Percentiles rank a stretch among this genome's conserved stretches.
Evolutionary conservation across 148 eudicot species (phyloP).

Genomic region (Selenicereus undatus): DNA sequence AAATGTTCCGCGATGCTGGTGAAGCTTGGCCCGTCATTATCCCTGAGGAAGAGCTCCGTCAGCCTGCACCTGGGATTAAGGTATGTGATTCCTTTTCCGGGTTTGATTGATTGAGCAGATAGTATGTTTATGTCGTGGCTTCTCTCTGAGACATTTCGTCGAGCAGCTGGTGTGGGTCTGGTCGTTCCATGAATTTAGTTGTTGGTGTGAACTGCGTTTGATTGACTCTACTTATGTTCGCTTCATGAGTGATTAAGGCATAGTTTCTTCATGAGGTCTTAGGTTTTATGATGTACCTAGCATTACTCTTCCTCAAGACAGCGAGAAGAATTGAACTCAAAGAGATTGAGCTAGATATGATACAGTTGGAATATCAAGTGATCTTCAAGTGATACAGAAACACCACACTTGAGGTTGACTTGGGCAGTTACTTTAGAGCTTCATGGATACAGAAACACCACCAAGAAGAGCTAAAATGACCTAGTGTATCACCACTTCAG

Average conservation of each 20-base stretch:
- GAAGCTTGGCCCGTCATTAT: conserved; percentile 86
- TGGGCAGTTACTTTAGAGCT: no score
- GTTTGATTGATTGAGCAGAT: neutral
- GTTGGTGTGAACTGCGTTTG: neutral
- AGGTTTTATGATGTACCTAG: neutral
- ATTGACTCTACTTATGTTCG: neutral
- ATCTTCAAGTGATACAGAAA: no score
- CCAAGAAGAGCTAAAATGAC: no score
- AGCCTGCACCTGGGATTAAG: conserved; percentile 66
- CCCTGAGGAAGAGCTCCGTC: conserved; percentile 56
- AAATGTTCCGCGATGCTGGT: conserved; percentile 92
- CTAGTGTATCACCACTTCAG: no score
- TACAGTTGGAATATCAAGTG: no score
- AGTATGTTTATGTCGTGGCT: neutral
- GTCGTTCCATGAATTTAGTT: neutral
- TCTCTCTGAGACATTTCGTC: conserved; percentile 26
- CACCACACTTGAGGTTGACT: no score
- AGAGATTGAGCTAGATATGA: no score
- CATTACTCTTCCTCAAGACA: no score
- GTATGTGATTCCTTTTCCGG: conserved; percentile 24
- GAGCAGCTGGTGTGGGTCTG: conserved; percentile 15
- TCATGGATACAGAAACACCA: no score
- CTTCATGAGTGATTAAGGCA: neutral
- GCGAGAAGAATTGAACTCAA: no score
- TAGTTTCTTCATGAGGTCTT: neutral